Evolutionary conservation across 495 filamentous ascomycete genomes (phyloP), one percentile per base, ranked within the genome.

Genomic region (Elaphomyces granulatus): DNA sequence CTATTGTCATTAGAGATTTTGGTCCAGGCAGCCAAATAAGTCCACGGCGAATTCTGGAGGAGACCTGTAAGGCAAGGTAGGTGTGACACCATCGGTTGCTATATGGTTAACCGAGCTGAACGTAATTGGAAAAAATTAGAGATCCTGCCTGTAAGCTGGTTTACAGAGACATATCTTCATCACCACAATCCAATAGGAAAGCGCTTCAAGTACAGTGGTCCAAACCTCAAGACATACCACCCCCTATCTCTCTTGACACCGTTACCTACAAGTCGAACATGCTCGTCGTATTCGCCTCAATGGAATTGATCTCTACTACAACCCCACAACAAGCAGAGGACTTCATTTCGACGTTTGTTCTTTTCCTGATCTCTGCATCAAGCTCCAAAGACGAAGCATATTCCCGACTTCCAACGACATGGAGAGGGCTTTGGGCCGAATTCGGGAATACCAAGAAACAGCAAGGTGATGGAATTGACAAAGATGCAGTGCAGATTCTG

Each of bases 401-500:
- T 47, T 48, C 94, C 40, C 72, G 83, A 15, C 61, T 98, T 15
- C 86, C 87, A 15, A 58, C 74, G 0, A 64, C 74, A 3, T 95
- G 86, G 82, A 74, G 87, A 50, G 84, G 88, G 35, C 61, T 95
- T 9, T 96, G 83, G 79, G 67, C 70, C 1, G 87, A 95, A 49
- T 70, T 93, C 40, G 70, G 77, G 1, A 72, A 71, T 23, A 53
- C 68, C 21, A 83, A 75, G 50, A 84, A 83, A 57, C 66, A 67
- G 23, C 75, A 78, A 47, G 63, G 68, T 10, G 78, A 88, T 52
- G 71, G 74, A 20, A 51, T 57, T 10, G 87, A 96, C 50, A 77
- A 84, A 34, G 48, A 62, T 15, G 61, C 64, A 1, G 58, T 95
- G 6, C 61, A 53, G 40, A 37, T 50, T 8, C 34, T 68, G 64